Conservation (phyloP, 164 flowering plant genomes). For the Aristolochia fimbriata region DNA sequence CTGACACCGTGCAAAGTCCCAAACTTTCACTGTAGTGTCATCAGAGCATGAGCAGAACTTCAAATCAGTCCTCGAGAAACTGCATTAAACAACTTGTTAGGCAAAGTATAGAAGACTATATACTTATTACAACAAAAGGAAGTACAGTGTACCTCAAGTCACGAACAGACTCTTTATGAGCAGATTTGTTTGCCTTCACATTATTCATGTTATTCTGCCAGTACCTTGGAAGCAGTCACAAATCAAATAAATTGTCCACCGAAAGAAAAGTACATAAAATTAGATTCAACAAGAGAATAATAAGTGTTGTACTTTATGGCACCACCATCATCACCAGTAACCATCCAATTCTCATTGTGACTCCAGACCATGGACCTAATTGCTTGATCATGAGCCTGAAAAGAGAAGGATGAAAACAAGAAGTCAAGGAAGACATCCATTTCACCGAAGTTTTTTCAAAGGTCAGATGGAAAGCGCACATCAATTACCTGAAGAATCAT, state of each 20-base stretch:
- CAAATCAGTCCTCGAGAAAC: slow-evolving; percentile 92
- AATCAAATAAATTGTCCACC: not conserved
- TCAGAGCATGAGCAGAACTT: slow-evolving; percentile 99
- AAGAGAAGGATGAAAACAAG: slow-evolving; percentile 1
- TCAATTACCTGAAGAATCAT: slow-evolving; percentile 89
- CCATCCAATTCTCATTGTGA: slow-evolving; percentile 99
- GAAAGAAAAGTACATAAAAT: too few species aligned
- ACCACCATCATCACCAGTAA: slow-evolving; percentile 98
- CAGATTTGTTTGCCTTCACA: slow-evolving; percentile 93
- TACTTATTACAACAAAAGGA: not conserved
- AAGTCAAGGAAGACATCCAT: not conserved
- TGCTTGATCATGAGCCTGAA: slow-evolving; percentile 98
- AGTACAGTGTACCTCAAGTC: slow-evolving; percentile 59
- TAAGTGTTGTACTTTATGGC: slow-evolving; percentile 59
- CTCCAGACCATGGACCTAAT: slow-evolving; percentile 99
- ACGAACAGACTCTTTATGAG: slow-evolving; percentile 96
- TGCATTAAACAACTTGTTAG: slow-evolving; percentile 14
- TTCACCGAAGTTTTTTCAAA: not conserved
- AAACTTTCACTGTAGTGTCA: slow-evolving; percentile 95
- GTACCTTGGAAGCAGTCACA: slow-evolving; percentile 38
- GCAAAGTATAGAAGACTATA: not conserved
- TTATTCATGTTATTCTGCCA: slow-evolving; percentile 99
- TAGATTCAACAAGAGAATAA: not conserved
- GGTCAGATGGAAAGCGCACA: not conserved
- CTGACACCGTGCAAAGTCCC: slow-evolving; percentile 98